phyloP scores from a whole-genome alignment of 305 asterid species.

The Andrographis paniculata region DNA sequence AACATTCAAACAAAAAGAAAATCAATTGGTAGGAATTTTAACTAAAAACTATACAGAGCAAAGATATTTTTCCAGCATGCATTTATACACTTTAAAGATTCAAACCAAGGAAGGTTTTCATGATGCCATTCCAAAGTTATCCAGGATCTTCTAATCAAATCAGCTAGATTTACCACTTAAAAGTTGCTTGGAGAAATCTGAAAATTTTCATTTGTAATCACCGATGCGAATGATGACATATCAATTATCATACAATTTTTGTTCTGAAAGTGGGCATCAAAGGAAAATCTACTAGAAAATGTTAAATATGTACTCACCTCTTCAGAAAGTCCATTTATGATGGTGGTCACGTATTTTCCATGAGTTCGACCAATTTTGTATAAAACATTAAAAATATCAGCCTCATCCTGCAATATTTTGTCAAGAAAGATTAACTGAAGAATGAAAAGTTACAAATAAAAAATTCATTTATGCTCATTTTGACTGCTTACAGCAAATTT shows the following conservation, averaged over 20 bases:
- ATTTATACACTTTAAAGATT: not conserved
- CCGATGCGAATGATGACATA: no score
- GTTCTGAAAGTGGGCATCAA: no score
- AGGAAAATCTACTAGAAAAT: no score
- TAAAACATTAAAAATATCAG: constrained; percentile 47
- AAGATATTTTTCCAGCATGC: not conserved
- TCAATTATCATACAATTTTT: no score
- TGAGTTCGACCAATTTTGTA: constrained; percentile 59
- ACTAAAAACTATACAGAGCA: constrained; percentile 16
- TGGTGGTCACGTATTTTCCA: constrained; percentile 45
- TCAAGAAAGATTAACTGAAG: constrained; percentile 10
- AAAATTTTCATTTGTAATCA: no score
- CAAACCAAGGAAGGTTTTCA: not conserved
- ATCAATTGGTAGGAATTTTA: constrained; percentile 10
- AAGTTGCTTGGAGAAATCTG: not conserved
- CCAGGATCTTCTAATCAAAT: not conserved
- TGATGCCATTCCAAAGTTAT: not conserved
- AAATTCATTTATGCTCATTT: not conserved
- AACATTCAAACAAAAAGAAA: constrained; percentile 14
- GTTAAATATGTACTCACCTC: constrained; percentile 41
- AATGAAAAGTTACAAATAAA: not conserved
- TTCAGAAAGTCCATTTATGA: constrained; percentile 43
- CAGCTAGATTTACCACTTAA: constrained; percentile 1
- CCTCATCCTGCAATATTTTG: constrained; percentile 69
- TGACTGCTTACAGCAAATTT: constrained; percentile 2